Evolutionary conservation across 192 early-diverging fungal genomes (phyloP).

Genomic region (Coemansia sp.): DNA sequence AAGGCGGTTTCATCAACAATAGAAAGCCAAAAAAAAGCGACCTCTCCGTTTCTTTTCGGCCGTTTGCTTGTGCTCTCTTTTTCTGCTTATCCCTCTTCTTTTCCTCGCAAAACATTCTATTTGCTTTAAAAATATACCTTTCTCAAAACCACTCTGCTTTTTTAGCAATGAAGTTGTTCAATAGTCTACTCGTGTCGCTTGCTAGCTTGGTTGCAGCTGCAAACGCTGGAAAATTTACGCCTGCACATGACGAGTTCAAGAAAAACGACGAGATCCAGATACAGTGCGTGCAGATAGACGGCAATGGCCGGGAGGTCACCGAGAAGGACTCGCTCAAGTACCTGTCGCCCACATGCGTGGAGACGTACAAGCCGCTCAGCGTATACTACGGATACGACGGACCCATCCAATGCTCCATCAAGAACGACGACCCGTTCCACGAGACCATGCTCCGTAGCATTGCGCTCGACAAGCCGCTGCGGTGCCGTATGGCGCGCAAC

Average conservation of each 20-base stretch:
- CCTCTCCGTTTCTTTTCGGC: no score
- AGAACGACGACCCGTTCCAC: conserved; percentile 29
- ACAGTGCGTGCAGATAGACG: conserved; percentile 24
- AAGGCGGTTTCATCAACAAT: no score
- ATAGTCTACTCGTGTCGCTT: not conserved
- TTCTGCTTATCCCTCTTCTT: no score
- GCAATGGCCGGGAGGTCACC: conserved; percentile 10
- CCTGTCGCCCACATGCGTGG: conserved; percentile 31
- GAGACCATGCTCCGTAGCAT: conserved; percentile 10
- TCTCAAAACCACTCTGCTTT: no score
- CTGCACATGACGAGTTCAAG: conserved; percentile 23
- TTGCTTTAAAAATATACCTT: no score
- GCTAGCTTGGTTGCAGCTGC: not conserved
- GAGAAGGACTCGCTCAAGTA: conserved; percentile 15
- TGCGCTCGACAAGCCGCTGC: conserved; percentile 13
- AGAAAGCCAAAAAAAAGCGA: no score
- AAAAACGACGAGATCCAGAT: conserved; percentile 26
- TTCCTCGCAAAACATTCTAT: no score
- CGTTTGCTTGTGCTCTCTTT: no score
- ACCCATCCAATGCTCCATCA: conserved; percentile 38
- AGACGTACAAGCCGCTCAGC: conserved; percentile 24
- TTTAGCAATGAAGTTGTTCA: not conserved
- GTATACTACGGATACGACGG: conserved; percentile 42
- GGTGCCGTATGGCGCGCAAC: conserved; percentile 35
- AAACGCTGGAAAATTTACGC: conserved; percentile 9